Evolutionary conservation across 2,329 filamentous ascomycete species (phyloP).

Genomic region (Coniella lustricola): DNA sequence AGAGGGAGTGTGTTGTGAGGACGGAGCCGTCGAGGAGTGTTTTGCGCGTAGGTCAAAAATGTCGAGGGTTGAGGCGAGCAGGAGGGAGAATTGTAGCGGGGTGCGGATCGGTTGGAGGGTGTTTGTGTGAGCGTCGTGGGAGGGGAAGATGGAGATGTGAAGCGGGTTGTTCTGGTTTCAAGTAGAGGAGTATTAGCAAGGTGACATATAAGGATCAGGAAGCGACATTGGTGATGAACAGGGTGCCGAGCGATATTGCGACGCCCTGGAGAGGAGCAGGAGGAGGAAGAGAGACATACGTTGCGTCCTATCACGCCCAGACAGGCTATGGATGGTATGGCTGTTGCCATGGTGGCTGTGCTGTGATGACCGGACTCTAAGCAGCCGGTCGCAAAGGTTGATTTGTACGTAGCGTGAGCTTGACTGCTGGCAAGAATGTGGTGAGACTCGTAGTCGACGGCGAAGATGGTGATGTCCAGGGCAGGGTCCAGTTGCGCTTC

Average conservation of each 20-base stretch:
- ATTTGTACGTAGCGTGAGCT: too few relatives aligned
- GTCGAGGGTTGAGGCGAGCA: slow-evolving; percentile 86
- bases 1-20: slow-evolving; percentile 38
- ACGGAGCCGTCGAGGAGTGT: slow-evolving; percentile 26
- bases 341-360: slow-evolving; percentile 42
- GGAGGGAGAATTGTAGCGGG: slow-evolving; percentile 82
- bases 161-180: slow-evolving; percentile 85
- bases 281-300: slow-evolving; percentile 44
- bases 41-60: slow-evolving; percentile 83
- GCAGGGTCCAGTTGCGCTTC: not conserved
- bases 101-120: slow-evolving; percentile 52
- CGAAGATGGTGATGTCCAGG: not conserved
- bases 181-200: too few relatives aligned
- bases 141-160: slow-evolving; percentile 84
- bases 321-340: slow-evolving; percentile 78
- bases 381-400: too few relatives aligned
- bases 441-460: not conserved
- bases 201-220: not conserved
- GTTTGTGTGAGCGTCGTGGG: slow-evolving; percentile 52
- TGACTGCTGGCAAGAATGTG: too few relatives aligned
- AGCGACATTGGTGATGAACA: not conserved
- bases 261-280: not conserved
- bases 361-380: not conserved
- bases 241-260: not conserved
- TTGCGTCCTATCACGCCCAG: slow-evolving; percentile 91